Evolutionary conservation across 306 rosid genomes (phyloP), one percentile per base, ranked within the genome.

Genomic region (Leucaena leucocephala): DNA sequence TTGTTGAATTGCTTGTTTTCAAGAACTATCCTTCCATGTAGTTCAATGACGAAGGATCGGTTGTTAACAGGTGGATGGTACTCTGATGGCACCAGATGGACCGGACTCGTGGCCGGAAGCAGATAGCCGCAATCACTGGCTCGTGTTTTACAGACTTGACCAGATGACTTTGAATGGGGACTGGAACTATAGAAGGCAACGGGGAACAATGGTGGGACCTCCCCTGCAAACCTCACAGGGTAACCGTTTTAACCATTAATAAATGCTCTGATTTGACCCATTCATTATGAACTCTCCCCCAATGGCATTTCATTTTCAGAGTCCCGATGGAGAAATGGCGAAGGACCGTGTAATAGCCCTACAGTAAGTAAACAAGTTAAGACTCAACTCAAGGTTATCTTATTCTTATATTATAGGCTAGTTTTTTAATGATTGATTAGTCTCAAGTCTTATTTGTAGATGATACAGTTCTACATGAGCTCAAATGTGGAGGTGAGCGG

Each of bases 161-260:
- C 91, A 86, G 13, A 89, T 96, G 92, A 91, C 90, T 62, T 81
- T 96, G 68, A 93, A 83, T 35, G 99, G 99, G 99, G 16, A 89
- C 77, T n/a, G 99, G 99, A 82, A 93, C 82, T 72, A 88, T 96
- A 55, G 94, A 96, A 89, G 99, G 99, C 63, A 96, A 92, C 65
- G 99, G 99, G 4, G 97, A 90, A 58, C 84, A 90, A 52, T 96
- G 99, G 98, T 96, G 99, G 99, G 96, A 89, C 12, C 91, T 96
- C 59, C 97, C 99, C 38, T 96, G 99, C 88, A 96, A 96, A 81
- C 99, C 99, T 82, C 99, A 96, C 79, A 72, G 96, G 97, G 99
- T 96, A 86, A 73, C 74, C 65, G 16, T 10, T 34, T 7, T 39
- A 16, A 68, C 48, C 42, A n/a, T 46, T 44, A 11, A 72, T 2